Evolutionary conservation across 768 basidiomycete genomes (phyloP), one percentile per base, ranked within the genome.

Genomic region (Boletus bicolor): DNA sequence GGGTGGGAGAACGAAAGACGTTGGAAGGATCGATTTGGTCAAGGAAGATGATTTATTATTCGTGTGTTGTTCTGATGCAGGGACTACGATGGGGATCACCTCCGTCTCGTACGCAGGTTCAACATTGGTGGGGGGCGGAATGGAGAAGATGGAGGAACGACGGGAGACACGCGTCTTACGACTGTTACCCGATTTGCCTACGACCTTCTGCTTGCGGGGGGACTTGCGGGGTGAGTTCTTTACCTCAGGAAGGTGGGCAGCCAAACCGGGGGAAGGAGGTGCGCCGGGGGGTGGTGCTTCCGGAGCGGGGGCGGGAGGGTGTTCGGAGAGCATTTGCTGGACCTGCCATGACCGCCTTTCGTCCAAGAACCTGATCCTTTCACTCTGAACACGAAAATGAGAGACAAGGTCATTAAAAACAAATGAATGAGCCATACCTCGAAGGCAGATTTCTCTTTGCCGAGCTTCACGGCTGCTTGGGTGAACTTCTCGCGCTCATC

Each of bases 281-380:
- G 26, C 44, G n/a, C 34, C 43, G 47, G 46, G 53, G 19, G 65
- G 59, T 11, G 75, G 76, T 32, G 8, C 42, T 44, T 66, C 66
- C 46, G 60, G 50, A 34, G 42, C 30, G 35, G 14, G 26, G 21
- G 78, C 78, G 10, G 79, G 79, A 19, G 82, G 80, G 4, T 81
- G 71, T 44, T 86, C 82, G 1, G 79, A 77, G 4, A 84, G 75
- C 77, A 88, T 84, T 66, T 73, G 74, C 45, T 86, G 77, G 1
- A 83, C 80, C 54, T 85, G 79, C 88, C 86, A 89, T n/a, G 78
- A 73, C n/a, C 85, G 79, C 64, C 82, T 87, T 67, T 91, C 89
- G 58, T 90, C 86, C 46, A 80, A 43, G 41, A 90, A 76, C 52
- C 76, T 78, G 28, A 82, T 64, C 21, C 82, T 79, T 64, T 89